Base-by-base conservation (phyloP, 2,329 filamentous ascomycete genomes). In the Periconia macrospinosa region DNA sequence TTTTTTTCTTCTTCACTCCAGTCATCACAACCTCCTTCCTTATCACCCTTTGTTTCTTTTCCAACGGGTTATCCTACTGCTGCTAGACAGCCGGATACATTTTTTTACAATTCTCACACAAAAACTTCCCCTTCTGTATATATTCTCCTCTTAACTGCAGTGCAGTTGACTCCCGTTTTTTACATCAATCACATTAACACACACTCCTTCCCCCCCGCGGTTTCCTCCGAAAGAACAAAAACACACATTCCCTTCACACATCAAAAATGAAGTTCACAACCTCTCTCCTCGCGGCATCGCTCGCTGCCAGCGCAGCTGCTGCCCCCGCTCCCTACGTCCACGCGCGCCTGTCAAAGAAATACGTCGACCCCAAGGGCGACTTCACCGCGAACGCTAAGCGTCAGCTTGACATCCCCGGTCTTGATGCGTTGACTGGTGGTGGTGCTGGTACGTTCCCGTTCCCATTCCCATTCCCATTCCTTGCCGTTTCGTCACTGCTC, bases 221-320 rank as follows among this genome's bases (percentile, higher is more conserved):
- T n/a, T n/a, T n/a, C n/a, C n/a, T n/a, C n/a, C n/a, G n/a, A n/a
- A n/a, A n/a, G n/a, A n/a, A n/a, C n/a, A n/a, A n/a, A n/a, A n/a
- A n/a, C n/a, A n/a, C 19, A 40, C 30, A 50, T 41, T 46, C 18
- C 18, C 30, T 11, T 55, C 33, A 37, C 33, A 37, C 15, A 13
- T 37, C 40, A 57, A 67, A 51, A 5, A 71, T 71, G 68, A 68
- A 65, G 55, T 66, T 69, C 56, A 61, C 65, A 33, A 54, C 59
- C n/a, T 59, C 65, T 23, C 10, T 45, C 13, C 43, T 70, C 23
- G 51, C 69, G 30, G 33, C 68, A 35, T 64, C 62, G 54, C 57
- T 67, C 35, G 55, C 67, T 59, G 69, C 67, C 14, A 56, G 58
- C 2, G 60, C 62, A 5, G 49, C 63, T 47, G 52, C 67, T 30